Conservation (phyloP, 2,329 filamentous ascomycete species). For the Colletotrichum abscissum region DNA sequence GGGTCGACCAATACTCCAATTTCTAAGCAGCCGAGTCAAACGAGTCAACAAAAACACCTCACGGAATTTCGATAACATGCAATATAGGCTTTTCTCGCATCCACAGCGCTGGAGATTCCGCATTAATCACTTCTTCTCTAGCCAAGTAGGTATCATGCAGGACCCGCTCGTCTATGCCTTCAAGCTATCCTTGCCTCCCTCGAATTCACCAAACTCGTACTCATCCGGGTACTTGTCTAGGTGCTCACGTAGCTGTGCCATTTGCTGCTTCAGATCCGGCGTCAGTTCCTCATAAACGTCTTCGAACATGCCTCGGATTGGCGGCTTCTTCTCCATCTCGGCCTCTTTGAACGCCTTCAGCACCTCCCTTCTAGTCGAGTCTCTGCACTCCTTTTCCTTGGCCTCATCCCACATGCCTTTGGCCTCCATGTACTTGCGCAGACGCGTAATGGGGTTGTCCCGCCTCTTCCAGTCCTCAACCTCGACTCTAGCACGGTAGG, state of each 20-base stretch:
- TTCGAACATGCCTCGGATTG: conserved; percentile 79
- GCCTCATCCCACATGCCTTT: conserved; percentile 86
- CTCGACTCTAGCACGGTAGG: conserved; percentile 91
- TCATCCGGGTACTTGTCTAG: conserved; percentile 90
- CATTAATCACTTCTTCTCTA: conserved; percentile 1
- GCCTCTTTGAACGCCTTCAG: conserved; percentile 86
- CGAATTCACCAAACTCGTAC: conserved; percentile 84
- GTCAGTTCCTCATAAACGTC: conserved; percentile 92
- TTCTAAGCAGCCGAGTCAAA: conserved; percentile 11
- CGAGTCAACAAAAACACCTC: background rate
- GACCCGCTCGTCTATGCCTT: conserved; percentile 43
- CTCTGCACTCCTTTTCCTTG: conserved; percentile 79
- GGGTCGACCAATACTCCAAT: conserved; percentile 2
- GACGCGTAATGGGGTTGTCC: conserved; percentile 86
- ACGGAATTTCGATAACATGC: background rate
- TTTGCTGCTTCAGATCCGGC: conserved; percentile 81
- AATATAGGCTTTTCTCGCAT: background rate
- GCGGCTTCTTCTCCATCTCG: conserved; percentile 83
- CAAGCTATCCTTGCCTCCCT: conserved; percentile 77
- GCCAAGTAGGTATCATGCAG: conserved; percentile 4
- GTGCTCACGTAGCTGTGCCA: conserved; percentile 75
- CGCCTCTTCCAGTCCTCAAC: conserved; percentile 95
- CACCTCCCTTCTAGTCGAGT: conserved; percentile 76
- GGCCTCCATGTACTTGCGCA: conserved; percentile 92
- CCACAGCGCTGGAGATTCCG: background rate